Conservation (phyloP, 495 filamentous ascomycete genomes). For the Neurospora cerealis region DNA sequence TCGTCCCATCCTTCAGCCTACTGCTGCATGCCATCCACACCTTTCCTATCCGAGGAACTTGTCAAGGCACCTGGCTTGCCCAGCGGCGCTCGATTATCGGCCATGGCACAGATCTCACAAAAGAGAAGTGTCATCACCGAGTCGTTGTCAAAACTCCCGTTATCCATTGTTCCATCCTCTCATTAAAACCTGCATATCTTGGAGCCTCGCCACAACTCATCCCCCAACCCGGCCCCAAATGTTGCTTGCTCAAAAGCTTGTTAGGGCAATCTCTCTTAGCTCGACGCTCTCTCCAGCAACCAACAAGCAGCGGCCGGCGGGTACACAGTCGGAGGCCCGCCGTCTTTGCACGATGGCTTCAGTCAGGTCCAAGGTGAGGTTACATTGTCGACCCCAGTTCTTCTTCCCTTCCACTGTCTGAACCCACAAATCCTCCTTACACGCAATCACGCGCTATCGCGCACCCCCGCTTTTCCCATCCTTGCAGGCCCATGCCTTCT, state of each 20-base stretch:
- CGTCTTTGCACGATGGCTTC: background rate
- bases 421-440: conserved; percentile 21
- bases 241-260: background rate
- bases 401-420: conserved; percentile 2
- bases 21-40: background rate
- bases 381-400: background rate
- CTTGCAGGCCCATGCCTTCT: conserved; percentile 14
- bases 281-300: background rate
- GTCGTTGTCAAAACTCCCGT: background rate
- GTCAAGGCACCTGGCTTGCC: background rate
- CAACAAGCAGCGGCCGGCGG: background rate
- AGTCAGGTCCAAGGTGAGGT: background rate
- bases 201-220: background rate
- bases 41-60: conserved; percentile 5
- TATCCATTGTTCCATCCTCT: background rate
- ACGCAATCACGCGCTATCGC: conserved; percentile 29
- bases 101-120: background rate
- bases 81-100: background rate
- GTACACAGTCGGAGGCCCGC: background rate
- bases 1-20: background rate
- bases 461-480: conserved; percentile 25
- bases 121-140: background rate
- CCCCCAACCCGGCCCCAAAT: background rate
- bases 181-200: background rate
- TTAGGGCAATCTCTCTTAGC: background rate